Percentiles rank a stretch among this genome's conserved stretches.
Conservation (phyloP, 805 yeast species). For the Candida sithepensis region DNA sequence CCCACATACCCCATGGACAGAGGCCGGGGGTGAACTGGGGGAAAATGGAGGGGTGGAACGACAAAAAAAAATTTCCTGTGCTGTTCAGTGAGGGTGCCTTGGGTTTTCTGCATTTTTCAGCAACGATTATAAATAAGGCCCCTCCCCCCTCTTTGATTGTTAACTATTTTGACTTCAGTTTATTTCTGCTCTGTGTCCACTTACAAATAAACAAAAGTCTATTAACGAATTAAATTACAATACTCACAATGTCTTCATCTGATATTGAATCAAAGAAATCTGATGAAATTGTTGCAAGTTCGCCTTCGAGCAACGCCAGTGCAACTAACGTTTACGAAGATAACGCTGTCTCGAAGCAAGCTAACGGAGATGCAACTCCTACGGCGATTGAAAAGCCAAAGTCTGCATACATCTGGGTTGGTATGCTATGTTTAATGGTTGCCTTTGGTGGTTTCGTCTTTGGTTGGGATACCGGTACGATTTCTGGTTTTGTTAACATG, state of each 20-base stretch:
- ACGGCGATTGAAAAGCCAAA: slow-evolving; percentile 23
- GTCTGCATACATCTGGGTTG: slow-evolving; percentile 24
- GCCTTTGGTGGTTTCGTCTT: slow-evolving; percentile 77
- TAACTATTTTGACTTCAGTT: neutral
- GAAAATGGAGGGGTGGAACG: neutral
- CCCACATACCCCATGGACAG: neutral
- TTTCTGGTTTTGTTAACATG: slow-evolving; percentile 69
- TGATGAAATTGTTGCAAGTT: slow-evolving; percentile 15
- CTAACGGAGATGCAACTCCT: slow-evolving; percentile 10
- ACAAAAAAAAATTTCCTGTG: neutral
- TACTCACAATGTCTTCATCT: slow-evolving; percentile 10
- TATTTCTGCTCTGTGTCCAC: neutral
- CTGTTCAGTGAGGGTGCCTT: no score
- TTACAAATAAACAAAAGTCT: neutral
- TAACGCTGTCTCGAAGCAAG: slow-evolving; percentile 8
- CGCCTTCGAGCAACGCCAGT: slow-evolving; percentile 18
- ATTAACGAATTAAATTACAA: no score
- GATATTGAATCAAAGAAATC: slow-evolving; percentile 16
- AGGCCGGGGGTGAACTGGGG: neutral
- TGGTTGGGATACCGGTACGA: slow-evolving; percentile 79
- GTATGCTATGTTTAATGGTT: slow-evolving; percentile 46
- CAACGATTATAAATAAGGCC: no score
- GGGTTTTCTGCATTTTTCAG: no score
- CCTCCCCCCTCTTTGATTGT: no score
- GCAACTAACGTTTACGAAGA: slow-evolving; percentile 22